Conservation (phyloP, 2,329 filamentous ascomycete genomes). For the Coniosporium tulheliwenetii region DNA sequence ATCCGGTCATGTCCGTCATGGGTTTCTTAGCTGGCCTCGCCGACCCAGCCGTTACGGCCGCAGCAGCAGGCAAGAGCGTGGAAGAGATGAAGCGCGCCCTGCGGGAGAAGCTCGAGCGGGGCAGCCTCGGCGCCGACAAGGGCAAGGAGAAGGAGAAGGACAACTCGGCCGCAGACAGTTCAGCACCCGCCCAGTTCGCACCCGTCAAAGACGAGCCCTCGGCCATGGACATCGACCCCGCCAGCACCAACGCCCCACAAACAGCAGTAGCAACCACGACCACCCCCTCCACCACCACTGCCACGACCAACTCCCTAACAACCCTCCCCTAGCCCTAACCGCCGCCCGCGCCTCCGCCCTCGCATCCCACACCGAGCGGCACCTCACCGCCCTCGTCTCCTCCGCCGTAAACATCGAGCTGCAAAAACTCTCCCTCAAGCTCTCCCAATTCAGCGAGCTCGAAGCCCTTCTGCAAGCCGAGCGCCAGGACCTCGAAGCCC, state of each 20-base stretch:
- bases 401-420: slow-evolving; percentile 87
- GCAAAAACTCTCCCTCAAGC: slow-evolving; percentile 88
- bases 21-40: slow-evolving; percentile 85
- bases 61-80: slow-evolving; percentile 75
- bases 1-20: slow-evolving; percentile 92
- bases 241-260: slow-evolving; percentile 30
- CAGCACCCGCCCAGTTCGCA: slow-evolving; percentile 28
- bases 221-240: slow-evolving; percentile 43
- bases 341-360: slow-evolving; percentile 76
- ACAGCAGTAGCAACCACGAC: slow-evolving; percentile 7
- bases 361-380: slow-evolving; percentile 89
- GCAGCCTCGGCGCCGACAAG: slow-evolving; percentile 33
- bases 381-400: slow-evolving; percentile 87
- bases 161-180: slow-evolving; percentile 3
- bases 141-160: slow-evolving; percentile 46
- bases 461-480: slow-evolving; percentile 85
- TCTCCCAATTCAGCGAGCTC: slow-evolving; percentile 93
- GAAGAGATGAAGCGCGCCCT: slow-evolving; percentile 72
- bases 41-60: slow-evolving; percentile 78
- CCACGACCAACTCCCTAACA: slow-evolving; percentile 33
- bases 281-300: not conserved
- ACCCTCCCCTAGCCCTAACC: slow-evolving; percentile 70
- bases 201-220: slow-evolving; percentile 35
- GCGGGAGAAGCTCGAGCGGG: slow-evolving; percentile 59
- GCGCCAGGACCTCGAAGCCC: slow-evolving; percentile 79